phyloP scores from a whole-genome alignment of 176 grass and related monocot genomes.

The Cenchrus purpureus region DNA sequence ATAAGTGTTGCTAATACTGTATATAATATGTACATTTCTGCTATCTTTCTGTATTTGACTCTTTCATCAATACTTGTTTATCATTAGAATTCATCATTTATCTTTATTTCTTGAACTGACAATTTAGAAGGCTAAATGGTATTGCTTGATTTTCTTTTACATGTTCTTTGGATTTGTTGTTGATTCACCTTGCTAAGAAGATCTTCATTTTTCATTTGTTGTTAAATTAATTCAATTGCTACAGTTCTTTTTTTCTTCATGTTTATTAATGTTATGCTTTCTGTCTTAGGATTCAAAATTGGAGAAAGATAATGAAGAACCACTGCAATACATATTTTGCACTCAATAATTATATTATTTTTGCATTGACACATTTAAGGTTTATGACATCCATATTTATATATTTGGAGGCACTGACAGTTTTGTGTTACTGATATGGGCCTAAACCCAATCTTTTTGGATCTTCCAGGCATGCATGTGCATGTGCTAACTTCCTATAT shows the following conservation, averaged over 20 bases:
- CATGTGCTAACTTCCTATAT: background rate
- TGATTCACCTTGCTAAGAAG: background rate
- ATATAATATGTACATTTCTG: background rate
- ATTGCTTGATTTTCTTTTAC: background rate
- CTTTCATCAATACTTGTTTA: conserved; percentile 17
- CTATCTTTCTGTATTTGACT: conserved; percentile 17
- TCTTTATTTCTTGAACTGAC: background rate
- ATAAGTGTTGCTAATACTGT: background rate
- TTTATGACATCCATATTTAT: background rate
- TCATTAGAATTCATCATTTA: conserved; percentile 7
- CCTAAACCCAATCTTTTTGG: background rate
- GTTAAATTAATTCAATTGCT: background rate
- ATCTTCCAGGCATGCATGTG: background rate
- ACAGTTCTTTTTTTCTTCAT: conserved; percentile 11
- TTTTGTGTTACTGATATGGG: background rate
- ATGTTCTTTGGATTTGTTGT: conserved; percentile 23
- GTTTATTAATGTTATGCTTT: background rate
- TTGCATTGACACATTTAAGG: background rate
- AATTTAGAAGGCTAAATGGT: conserved; percentile 14
- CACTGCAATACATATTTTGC: background rate
- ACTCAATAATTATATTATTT: background rate
- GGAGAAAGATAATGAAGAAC: conserved; percentile 4
- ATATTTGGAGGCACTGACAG: background rate
- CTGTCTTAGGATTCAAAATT: background rate
- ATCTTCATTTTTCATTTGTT: background rate